A percentile compares a stretch with the other conserved stretches of the same genome.
phyloP scores from a whole-genome alignment of 257 asterid genomes.

The Pogostemon cablin region DNA sequence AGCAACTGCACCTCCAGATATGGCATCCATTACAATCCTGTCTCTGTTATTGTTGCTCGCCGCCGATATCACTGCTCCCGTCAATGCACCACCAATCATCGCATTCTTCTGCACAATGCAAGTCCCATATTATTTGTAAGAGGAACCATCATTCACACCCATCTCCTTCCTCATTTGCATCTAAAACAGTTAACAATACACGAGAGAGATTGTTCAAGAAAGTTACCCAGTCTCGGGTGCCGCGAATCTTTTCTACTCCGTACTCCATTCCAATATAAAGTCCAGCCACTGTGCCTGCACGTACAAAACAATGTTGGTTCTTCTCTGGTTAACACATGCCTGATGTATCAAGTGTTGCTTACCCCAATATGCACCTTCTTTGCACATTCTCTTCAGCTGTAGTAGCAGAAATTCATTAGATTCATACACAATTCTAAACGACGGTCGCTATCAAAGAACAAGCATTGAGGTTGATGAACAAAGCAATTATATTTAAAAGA shows the following conservation, averaged over 20 bases:
- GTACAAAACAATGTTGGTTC: background rate
- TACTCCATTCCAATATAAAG: conserved; percentile 75
- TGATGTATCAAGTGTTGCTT: conserved; percentile 32
- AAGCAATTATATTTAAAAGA: background rate
- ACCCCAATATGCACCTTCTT: conserved; percentile 97
- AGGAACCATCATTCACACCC: background rate
- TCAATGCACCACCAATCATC: conserved; percentile 71
- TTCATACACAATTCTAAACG: conserved; percentile 7
- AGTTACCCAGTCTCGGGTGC: conserved; percentile 85
- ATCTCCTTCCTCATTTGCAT: background rate
- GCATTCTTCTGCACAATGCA: conserved; percentile 51
- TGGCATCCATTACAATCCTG: conserved; percentile 72
- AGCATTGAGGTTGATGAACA: background rate
- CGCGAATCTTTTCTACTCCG: conserved; percentile 70
- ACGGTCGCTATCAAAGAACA: background rate
- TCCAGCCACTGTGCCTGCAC: conserved; percentile 74
- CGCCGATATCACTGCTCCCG: conserved; percentile 68
- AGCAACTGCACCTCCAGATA: conserved; percentile 79
- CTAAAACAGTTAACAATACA: background rate
- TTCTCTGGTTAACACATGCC: background rate
- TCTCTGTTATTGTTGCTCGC: conserved; percentile 51
- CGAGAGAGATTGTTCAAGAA: conserved; percentile 2
- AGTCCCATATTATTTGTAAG: background rate
- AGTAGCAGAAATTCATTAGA: conserved; percentile 32
- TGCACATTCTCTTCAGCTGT: conserved; percentile 92